phyloP scores from a whole-genome alignment of 352 stramenopile genomes.

The Pythium sukuiense region DNA sequence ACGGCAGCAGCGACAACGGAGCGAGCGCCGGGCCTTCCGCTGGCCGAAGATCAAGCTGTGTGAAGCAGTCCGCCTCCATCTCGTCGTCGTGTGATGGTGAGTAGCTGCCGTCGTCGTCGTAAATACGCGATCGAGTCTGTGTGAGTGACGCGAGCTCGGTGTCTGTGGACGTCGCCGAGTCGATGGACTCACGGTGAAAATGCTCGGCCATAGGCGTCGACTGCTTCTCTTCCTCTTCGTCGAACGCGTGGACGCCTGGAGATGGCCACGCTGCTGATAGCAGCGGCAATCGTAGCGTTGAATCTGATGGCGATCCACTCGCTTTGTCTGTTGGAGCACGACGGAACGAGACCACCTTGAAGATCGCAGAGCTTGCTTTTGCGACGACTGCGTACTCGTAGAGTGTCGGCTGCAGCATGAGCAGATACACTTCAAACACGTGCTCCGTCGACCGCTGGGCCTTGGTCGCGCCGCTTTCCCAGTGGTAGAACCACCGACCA shows the following conservation, averaged over 20 bases:
- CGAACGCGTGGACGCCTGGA: background rate
- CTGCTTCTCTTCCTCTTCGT: background rate
- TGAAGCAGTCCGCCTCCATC: background rate
- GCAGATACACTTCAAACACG: constrained; percentile 33
- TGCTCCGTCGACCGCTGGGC: constrained; percentile 54
- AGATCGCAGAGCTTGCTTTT: background rate
- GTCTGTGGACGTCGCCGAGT: constrained; percentile 2
- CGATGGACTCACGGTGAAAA: constrained; percentile 1
- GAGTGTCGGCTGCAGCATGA: background rate
- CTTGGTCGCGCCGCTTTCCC: constrained; percentile 61
- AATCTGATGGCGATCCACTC: background rate
- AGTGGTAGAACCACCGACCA: constrained; percentile 68
- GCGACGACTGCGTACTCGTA: background rate
- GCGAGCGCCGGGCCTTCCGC: background rate
- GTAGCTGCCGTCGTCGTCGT: background rate
- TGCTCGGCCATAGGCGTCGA: background rate
- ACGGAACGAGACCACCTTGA: constrained; percentile 18
- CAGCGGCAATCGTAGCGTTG: background rate
- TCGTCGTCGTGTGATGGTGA: background rate
- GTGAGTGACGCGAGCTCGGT: background rate
- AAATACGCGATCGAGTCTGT: background rate
- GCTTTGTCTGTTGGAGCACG: background rate
- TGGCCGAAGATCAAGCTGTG: background rate
- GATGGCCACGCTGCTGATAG: too few relatives aligned
- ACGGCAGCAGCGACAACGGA: constrained; percentile 12